Base-by-base conservation (phyloP, 768 basidiomycete species). In the Pleurotus ostreatus region DNA sequence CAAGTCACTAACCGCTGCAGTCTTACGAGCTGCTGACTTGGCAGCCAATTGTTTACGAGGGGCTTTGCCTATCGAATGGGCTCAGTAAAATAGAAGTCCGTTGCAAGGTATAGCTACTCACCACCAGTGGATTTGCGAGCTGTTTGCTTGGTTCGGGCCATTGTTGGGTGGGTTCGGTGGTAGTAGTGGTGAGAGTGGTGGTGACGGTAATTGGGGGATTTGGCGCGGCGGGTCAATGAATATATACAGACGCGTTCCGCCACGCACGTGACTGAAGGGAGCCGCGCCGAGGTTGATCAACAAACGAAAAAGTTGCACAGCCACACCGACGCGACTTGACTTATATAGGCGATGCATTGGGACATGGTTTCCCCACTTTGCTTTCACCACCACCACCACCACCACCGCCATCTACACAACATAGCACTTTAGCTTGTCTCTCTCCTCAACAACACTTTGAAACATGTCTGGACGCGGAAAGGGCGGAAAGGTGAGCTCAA, bases 391-490 rank as follows among this genome's bases (percentile, higher is more conserved):
- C 49, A 49, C 56, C 59, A 57, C 56, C 41, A 23, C 25, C 9
- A 55, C 34, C 44, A 15, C 43, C 55, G 34, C n/a, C n/a, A n/a
- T n/a, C n/a, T n/a, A 62, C 57, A 60, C 55, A 20, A 56, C 57
- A 41, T 58, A 65, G 47, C 49, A 58, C 61, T 57, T 59, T 55
- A 55, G 56, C 60, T 23, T 23, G 6, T 6, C 7, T 30, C 30
- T 9, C 30, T 9, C 30, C 7, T 8, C 6, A 30, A 30, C 30
- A 30, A 30, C 30, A 30, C 30, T 37, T 52, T 52, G 39, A 64
- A 67, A 77, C 68, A 94, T 95, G 93, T 94, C 93, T 83, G 94
- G 94, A 78, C 92, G 94, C 73, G 94, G 94, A 71, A 96, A 95
- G 81, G 89, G 93, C 77, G 92, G 92, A 70, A 95, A 94, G 80